Percentiles rank a stretch among this genome's conserved stretches.
Conservation (phyloP, 129 eudicot genomes). For the Apium graveolens region DNA sequence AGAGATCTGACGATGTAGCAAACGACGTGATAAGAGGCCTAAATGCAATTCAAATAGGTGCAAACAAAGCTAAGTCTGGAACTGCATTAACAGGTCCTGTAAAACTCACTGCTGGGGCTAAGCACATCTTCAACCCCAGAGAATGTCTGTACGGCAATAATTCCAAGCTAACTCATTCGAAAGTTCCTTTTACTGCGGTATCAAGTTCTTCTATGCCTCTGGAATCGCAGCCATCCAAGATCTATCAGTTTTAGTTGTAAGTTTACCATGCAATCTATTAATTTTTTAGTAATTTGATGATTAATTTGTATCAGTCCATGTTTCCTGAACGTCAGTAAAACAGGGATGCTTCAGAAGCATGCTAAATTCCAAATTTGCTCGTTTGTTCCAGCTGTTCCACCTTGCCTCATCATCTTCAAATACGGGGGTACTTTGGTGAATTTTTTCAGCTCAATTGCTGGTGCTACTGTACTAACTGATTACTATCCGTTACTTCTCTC, state of each 20-base stretch:
- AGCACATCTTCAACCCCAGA: slow-evolving; percentile 23
- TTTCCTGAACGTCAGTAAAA: neutral
- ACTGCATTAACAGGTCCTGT: slow-evolving; percentile 17
- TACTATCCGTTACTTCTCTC: neutral
- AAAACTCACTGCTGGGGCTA: slow-evolving; percentile 27
- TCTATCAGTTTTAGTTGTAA: slow-evolving; percentile 18
- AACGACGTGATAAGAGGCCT: neutral
- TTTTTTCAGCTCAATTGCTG: neutral
- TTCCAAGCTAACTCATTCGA: slow-evolving; percentile 9
- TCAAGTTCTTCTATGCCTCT: neutral
- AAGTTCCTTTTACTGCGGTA: slow-evolving; percentile 5
- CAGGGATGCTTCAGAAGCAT: neutral
- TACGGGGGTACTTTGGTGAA: neutral
- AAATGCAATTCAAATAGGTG: neutral
- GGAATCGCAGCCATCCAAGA: slow-evolving; percentile 16
- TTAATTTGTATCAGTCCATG: neutral
- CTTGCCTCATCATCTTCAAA: neutral
- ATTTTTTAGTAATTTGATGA: neutral
- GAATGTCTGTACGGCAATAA: slow-evolving; percentile 9
- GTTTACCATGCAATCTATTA: slow-evolving; percentile 6
- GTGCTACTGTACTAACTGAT: neutral
- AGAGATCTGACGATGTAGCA: neutral
- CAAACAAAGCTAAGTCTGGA: neutral
- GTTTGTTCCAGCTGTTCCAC: neutral
- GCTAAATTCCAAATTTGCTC: neutral